A percentile compares a stretch with the other conserved stretches of the same genome.
Conservation (phyloP, 352 stramenopile species). For the Phytophthora quininea region DNA sequence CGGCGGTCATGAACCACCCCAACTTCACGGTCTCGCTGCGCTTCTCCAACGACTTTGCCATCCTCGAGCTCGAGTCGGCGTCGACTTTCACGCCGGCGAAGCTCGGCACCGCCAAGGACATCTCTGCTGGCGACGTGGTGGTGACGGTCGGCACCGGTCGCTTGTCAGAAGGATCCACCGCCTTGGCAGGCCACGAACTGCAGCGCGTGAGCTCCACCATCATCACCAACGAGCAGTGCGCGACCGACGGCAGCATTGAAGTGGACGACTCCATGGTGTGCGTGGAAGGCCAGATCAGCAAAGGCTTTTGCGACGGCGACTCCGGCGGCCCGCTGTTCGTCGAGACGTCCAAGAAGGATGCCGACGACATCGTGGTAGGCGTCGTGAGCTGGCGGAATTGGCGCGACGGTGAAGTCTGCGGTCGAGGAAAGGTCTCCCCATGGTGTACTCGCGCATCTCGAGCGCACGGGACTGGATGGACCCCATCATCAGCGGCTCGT, state of each 20-base stretch:
- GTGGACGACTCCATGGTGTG: conserved; percentile 65
- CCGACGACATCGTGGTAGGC: conserved; percentile 47
- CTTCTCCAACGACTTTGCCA: conserved; percentile 55
- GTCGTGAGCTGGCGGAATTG: conserved; percentile 64
- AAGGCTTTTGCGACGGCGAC: conserved; percentile 66
- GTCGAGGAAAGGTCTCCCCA: conserved; percentile 46
- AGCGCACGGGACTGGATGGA: conserved; percentile 53
- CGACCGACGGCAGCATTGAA: conserved; percentile 18
- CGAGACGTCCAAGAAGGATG: conserved; percentile 29
- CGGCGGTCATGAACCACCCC: conserved; percentile 53
- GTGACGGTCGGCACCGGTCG: conserved; percentile 32
- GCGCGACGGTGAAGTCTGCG: conserved; percentile 54
- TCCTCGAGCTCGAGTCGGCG: conserved; percentile 53
- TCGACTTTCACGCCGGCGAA: conserved; percentile 42
- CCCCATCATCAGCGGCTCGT: conserved; percentile 29
- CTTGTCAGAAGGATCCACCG: conserved; percentile 26
- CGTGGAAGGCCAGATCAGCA: conserved; percentile 47
- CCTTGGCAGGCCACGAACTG: conserved; percentile 27
- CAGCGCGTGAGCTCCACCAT: conserved; percentile 46
- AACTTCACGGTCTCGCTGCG: conserved; percentile 38
- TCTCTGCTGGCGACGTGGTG: conserved; percentile 32
- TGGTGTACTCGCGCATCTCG: conserved; percentile 63
- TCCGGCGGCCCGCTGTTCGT: conserved; percentile 57
- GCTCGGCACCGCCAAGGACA: conserved; percentile 36
- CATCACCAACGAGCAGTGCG: conserved; percentile 47